These are phyloP conservation scores for Alternaria sp. DNA, from an alignment of 2,329 filamentous ascomycete genomes.

Conservation along the genomic window DNA sequence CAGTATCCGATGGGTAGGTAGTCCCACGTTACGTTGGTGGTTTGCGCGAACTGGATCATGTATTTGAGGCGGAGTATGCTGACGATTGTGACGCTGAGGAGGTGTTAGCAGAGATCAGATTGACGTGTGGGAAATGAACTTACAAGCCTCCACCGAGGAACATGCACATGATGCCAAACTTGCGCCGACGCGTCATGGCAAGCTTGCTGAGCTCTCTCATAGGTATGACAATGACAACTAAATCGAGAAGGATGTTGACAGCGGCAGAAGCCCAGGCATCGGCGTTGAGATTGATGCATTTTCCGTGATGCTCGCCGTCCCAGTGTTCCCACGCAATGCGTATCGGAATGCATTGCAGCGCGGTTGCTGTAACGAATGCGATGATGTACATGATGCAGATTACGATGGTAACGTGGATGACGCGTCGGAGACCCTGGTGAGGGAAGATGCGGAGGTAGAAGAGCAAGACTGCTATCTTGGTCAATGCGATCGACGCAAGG, in stretches of 20 bases:
- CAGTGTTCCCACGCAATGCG: slow-evolving; percentile 31
- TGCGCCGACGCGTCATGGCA: slow-evolving; percentile 36
- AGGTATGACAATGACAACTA: slow-evolving; percentile 40
- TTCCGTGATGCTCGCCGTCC: slow-evolving; percentile 34
- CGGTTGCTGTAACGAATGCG: slow-evolving; percentile 22
- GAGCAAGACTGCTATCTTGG: slow-evolving; percentile 38
- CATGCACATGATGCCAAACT: slow-evolving; percentile 47
- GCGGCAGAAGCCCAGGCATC: slow-evolving; percentile 38
- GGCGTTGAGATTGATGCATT: slow-evolving; percentile 33
- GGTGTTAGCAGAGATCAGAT: not conserved
- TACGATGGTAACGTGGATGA: slow-evolving; percentile 22
- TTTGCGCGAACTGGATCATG: slow-evolving; percentile 52
- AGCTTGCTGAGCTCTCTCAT: slow-evolving; percentile 39
- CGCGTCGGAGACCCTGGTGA: slow-evolving; percentile 18
- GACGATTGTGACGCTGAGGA: slow-evolving; percentile 52
- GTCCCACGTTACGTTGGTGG: slow-evolving; percentile 50
- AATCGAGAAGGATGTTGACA: slow-evolving; percentile 42
- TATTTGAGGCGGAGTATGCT: slow-evolving; percentile 53
- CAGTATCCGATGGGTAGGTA: slow-evolving; percentile 38
- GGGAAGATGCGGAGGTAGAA: slow-evolving; percentile 44
- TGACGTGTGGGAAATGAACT: slow-evolving; percentile 13
- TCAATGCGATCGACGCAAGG: slow-evolving; percentile 26
- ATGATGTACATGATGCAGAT: slow-evolving; percentile 26
- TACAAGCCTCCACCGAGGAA: slow-evolving; percentile 50
- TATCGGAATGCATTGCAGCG: slow-evolving; percentile 32